phyloP scores from a whole-genome alignment of 805 yeast genomes.

The Kodamaea sagamina region DNA sequence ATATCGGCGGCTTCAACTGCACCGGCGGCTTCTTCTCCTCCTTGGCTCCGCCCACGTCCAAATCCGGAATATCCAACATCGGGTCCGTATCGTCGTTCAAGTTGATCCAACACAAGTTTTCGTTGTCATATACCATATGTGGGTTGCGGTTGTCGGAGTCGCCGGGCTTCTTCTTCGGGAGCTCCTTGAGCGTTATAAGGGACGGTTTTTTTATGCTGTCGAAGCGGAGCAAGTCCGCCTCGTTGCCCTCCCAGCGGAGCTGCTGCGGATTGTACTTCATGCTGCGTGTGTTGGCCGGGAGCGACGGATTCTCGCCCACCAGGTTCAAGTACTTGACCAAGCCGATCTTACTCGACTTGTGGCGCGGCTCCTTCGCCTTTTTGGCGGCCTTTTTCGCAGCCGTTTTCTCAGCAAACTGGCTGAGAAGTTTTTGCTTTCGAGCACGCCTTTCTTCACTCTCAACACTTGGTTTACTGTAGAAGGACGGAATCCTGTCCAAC shows the following conservation, averaged over 20 bases:
- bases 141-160: conserved; percentile 27
- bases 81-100: conserved; percentile 37
- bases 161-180: conserved; percentile 10
- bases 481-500: conserved; percentile 45
- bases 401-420: conserved; percentile 24
- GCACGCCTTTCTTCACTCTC: conserved; percentile 1
- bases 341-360: conserved; percentile 25
- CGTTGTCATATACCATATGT: conserved; percentile 61
- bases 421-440: conserved; percentile 31
- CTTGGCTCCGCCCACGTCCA: conserved; percentile 16
- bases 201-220: conserved; percentile 44
- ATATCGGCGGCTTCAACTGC: conserved; percentile 7
- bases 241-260: conserved; percentile 67
- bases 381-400: conserved; percentile 4
- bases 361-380: conserved; percentile 6
- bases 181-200: conserved; percentile 30
- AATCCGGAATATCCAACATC: conserved; percentile 53
- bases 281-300: conserved; percentile 21
- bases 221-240: conserved; percentile 54
- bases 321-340: conserved; percentile 33
- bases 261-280: conserved; percentile 57
- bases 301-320: conserved; percentile 2
- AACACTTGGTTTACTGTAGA: conserved; percentile 24
- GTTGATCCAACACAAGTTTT: conserved; percentile 60
- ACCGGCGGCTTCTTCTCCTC: conserved; percentile 17